Evolutionary conservation across 1,139 yeast genomes (phyloP), one percentile per base, ranked within the genome.

Genomic region (Candida sanyaensis): DNA sequence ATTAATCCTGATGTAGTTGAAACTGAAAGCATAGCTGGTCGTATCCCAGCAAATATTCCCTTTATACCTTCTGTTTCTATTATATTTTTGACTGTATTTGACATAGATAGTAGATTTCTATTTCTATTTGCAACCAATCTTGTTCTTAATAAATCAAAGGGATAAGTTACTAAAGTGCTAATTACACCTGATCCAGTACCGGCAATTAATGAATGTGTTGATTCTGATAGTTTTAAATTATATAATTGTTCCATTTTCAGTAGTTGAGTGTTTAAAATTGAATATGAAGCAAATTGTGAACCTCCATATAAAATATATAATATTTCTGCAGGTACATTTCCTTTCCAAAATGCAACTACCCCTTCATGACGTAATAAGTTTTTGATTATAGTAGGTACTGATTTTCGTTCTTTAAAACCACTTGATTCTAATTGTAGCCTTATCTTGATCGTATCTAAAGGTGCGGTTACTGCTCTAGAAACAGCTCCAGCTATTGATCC

Each of bases 291-390:
- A 66, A 93, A 93, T 63, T 93, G 98, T 1, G 82, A 71, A 1
- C 89, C 91, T 10, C 98, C 97, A 59, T 93, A 93, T 23, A 88
- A 56, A 13, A 93, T 74, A 61, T 93, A 93, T 82, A 93, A 79
- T 38, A 84, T 66, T 55, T 90, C 92, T 0, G 98, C 99, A 0
- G 99, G 96, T 0, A 89, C 80, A 63, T 93, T 93, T 0, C 99
- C 99, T 64, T 91, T 92, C 98, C 98, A 93, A 23, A 93, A 73
- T 0, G 92, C 80, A 21, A 55, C 38, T 6, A 72, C 53, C 2
- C 80, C 80, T 54, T 75, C 80, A 42, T 70, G 54, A 32, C 58
- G 57, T n/a, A 72, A 47, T 8, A 73, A 56, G 23, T 52, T 44
- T 29, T 48, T 51, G 21, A 66, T 57, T 1, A 65, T 57, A 1